These are phyloP conservation scores for Macrolepiota dolichaula DNA, from an alignment of 768 basidiomycete genomes.

Conservation along the genomic window DNA sequence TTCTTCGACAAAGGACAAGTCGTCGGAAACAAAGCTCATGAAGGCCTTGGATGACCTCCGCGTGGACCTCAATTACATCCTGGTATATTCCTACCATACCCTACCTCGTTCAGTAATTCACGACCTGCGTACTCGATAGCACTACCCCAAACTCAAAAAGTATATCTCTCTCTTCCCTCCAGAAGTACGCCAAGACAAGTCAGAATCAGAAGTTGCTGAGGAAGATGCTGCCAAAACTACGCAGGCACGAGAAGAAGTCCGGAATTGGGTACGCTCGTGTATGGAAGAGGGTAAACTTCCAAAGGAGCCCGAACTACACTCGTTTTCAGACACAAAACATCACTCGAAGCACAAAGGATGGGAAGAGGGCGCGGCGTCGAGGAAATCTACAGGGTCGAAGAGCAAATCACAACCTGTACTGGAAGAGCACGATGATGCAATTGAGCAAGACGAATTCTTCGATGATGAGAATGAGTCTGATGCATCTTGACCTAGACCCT, in stretches of 20 bases:
- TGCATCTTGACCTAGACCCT: neutral
- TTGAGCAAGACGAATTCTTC: conserved; percentile 38
- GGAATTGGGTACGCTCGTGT: conserved; percentile 50
- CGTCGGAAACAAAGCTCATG: conserved; percentile 40
- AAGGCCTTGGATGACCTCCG: conserved; percentile 57
- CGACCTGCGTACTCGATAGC: conserved; percentile 35
- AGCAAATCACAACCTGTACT: conserved; percentile 5
- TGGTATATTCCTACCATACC: conserved; percentile 41
- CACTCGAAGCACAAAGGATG: conserved; percentile 7
- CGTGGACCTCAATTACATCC: conserved; percentile 88
- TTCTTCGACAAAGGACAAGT: conserved; percentile 26
- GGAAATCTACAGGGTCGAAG: neutral
- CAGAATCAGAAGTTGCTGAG: conserved; percentile 20
- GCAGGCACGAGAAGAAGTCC: conserved; percentile 53
- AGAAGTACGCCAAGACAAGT: conserved; percentile 42
- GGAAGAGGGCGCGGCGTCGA: conserved; percentile 6
- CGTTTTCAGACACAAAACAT: conserved; percentile 14
- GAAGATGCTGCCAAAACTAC: conserved; percentile 37
- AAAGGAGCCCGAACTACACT: conserved; percentile 53
- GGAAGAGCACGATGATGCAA: conserved; percentile 11
- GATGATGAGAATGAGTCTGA: conserved; percentile 21
- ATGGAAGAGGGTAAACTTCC: conserved; percentile 62
- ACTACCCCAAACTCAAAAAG: conserved; percentile 82
- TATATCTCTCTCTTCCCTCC: conserved; percentile 90
- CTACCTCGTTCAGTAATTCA: neutral